A percentile compares a stretch with the other conserved stretches of the same genome.
Conservation (phyloP, 2,329 filamentous ascomycete genomes). For the Hypomyces rosellus region DNA sequence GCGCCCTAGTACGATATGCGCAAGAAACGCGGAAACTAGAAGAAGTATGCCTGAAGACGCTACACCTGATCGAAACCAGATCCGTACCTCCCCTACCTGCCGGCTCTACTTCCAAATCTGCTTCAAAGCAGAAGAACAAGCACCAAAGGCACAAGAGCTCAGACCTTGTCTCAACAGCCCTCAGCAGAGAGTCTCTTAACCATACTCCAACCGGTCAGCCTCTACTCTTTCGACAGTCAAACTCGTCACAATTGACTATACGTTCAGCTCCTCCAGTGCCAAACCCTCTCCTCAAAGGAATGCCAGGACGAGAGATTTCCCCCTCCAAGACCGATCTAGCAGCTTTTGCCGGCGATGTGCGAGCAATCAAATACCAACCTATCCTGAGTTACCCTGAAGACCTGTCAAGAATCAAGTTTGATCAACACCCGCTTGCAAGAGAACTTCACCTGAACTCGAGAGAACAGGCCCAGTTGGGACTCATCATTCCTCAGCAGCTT, state of each 20-base stretch:
- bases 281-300: constrained; percentile 39
- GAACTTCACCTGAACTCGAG: constrained; percentile 21
- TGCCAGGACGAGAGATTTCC: constrained; percentile 34
- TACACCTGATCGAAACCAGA: constrained; percentile 16
- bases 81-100: not conserved
- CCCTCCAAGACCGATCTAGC: constrained; percentile 32
- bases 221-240: constrained; percentile 2
- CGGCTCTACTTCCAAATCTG: not conserved
- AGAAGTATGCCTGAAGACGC: constrained; percentile 20
- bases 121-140: not conserved
- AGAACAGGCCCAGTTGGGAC: constrained; percentile 27
- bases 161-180: constrained; percentile 1
- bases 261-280: constrained; percentile 13
- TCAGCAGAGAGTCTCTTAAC: constrained; percentile 8
- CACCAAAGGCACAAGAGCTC: not conserved
- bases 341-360: constrained; percentile 26
- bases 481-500: constrained; percentile 29
- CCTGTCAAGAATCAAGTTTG: constrained; percentile 28
- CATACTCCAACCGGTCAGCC: constrained; percentile 10
- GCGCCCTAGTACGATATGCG: constrained; percentile 24
- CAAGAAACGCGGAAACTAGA: constrained; percentile 31
- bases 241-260: constrained; percentile 2
- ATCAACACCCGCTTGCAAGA: constrained; percentile 31
- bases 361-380: constrained; percentile 16
- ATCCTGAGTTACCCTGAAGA: constrained; percentile 29